Evolutionary conservation across 129 eudicot species (phyloP), one percentile per base, ranked within the genome.

Genomic region (Arctium lappa): DNA sequence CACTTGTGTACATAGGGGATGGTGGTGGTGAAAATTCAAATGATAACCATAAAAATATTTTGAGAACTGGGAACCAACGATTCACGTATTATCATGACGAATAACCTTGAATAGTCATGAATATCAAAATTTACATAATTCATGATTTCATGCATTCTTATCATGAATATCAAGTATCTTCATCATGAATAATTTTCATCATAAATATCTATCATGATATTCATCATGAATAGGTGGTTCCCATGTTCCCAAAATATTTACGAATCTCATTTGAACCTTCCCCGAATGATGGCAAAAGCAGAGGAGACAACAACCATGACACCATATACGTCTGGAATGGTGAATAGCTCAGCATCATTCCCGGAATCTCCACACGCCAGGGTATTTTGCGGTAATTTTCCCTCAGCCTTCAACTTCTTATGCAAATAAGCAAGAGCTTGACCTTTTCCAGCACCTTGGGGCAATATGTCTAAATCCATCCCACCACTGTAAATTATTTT

Each of bases 281-380:
- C 15, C 56, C 3, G 16, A 29, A 60, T 60, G 68, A 60, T 60
- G 30, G 62, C 29, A 60, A 78, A 33, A 84, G 36, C 4, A 16
- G 75, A 63, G 56, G 48, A 78, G 78, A 37, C 73, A 89, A 92
- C 81, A 82, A 94, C 98, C 98, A 94, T 94, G 85, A 92, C 97
- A 79, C 98, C 98, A 82, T 92, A 83, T 74, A 94, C 91, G 31
- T 94, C 98, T 53, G 98, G 98, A 83, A 94, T 94, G 77, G 86
- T 94, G 82, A 92, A 94, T 37, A 94, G 87, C 83, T 94, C 98
- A 68, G 98, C 98, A 85, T 94, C 97, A 87, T 94, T 94, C 74
- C 98, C 98, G 37, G 98, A 94, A 72, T 94, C 98, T n/a, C 98
- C 98, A 80, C 98, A 94, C 13, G 85, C 98, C 81, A 94, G 95